Conservation (phyloP, 331 rosid genomes). For the Pyracantha coccinea region DNA sequence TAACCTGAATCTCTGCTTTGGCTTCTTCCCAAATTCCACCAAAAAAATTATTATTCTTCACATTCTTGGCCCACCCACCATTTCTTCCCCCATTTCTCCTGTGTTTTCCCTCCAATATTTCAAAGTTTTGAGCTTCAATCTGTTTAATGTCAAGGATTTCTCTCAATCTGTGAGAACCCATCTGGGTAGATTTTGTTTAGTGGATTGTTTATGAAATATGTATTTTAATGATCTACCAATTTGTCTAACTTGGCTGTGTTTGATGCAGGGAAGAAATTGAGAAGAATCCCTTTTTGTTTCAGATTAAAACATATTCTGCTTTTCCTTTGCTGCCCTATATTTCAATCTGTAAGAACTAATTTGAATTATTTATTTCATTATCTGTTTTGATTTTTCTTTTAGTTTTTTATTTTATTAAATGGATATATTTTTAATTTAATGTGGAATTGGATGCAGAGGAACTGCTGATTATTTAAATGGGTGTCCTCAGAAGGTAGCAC, state of each 20-base stretch:
- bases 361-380: neutral
- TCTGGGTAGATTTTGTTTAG: neutral
- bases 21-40: neutral
- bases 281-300: neutral
- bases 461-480: constrained; percentile 18
- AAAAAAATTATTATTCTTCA: neutral
- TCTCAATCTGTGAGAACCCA: neutral
- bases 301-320: neutral
- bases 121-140: neutral
- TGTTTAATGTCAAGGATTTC: neutral
- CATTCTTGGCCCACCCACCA: constrained; percentile 1
- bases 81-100: neutral
- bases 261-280: constrained; percentile 10
- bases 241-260: neutral
- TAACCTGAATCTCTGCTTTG: neutral
- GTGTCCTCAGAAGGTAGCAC: constrained; percentile 25
- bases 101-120: neutral
- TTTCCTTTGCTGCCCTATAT: neutral
- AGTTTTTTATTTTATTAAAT: neutral
- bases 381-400: neutral
- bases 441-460: constrained; percentile 19
- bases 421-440: neutral
- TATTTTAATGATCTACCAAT: neutral
- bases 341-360: constrained; percentile 7
- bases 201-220: neutral